Conservation (phyloP, 1,139 yeast genomes). For the Suhomyces atakaporum region DNA sequence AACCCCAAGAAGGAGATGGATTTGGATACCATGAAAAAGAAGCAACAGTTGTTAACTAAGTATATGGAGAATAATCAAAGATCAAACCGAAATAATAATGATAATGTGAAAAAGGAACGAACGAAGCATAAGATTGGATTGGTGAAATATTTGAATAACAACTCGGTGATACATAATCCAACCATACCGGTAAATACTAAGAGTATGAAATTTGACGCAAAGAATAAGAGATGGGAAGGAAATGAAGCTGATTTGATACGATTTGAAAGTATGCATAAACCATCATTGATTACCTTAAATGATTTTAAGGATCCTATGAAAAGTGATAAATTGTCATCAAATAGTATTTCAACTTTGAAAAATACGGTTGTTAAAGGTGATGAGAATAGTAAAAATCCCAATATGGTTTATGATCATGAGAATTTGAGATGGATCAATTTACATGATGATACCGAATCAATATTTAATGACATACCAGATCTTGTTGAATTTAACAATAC, state of each 20-base stretch:
- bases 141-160: conserved; percentile 33
- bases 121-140: conserved; percentile 29
- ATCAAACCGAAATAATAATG: conserved; percentile 6
- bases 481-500: conserved; percentile 17
- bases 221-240: conserved; percentile 64
- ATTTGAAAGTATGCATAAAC: conserved; percentile 29
- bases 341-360: background rate
- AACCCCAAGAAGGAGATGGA: conserved; percentile 14
- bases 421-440: conserved; percentile 50
- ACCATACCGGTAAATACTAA: conserved; percentile 15
- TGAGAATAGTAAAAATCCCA: conserved; percentile 19
- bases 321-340: conserved; percentile 5
- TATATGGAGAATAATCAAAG: conserved; percentile 26
- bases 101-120: conserved; percentile 14
- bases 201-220: conserved; percentile 57
- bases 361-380: conserved; percentile 13
- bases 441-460: conserved; percentile 47
- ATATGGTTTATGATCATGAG: conserved; percentile 64
- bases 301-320: conserved; percentile 26
- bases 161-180: conserved; percentile 18
- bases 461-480: conserved; percentile 56
- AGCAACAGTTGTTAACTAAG: conserved; percentile 28
- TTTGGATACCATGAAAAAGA: conserved; percentile 15
- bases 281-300: conserved; percentile 37
- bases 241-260: conserved; percentile 56